Conservation (phyloP, 1,284 basidiomycete species). For the Trichosporon sp. region DNA sequence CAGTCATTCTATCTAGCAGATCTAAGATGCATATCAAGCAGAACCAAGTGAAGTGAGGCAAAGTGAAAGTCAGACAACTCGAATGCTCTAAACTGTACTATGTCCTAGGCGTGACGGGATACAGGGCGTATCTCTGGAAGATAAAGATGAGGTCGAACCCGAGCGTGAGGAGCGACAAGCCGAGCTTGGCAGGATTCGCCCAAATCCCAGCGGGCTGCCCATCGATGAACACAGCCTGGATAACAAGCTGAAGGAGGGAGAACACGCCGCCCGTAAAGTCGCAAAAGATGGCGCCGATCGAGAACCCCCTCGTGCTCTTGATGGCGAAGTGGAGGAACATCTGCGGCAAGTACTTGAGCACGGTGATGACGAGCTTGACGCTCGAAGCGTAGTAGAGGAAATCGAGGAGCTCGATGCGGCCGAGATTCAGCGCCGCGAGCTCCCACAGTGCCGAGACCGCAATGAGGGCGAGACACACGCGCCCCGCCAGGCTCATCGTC, state of each 20-base stretch:
- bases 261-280: constrained; percentile 43
- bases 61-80: too few species aligned
- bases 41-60: too few species aligned
- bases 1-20: not conserved
- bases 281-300: constrained; percentile 34
- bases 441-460: constrained; percentile 21
- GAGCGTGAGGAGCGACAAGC: constrained; percentile 34
- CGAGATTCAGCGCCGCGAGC: constrained; percentile 23
- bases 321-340: constrained; percentile 39
- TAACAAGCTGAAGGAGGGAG: constrained; percentile 44
- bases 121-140: not conserved
- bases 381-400: constrained; percentile 41
- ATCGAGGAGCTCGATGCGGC: constrained; percentile 37
- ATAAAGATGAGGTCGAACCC: constrained; percentile 10
- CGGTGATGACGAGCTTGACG: constrained; percentile 41
- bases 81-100: not conserved
- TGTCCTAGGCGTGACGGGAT: not conserved
- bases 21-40: not conserved
- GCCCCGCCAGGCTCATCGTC: constrained; percentile 23
- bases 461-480: constrained; percentile 27
- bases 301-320: constrained; percentile 40
- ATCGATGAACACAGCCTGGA: constrained; percentile 40
- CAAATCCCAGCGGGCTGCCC: constrained; percentile 40
- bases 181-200: constrained; percentile 46
- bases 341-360: constrained; percentile 47